phyloP scores from a whole-genome alignment of 169 alveolate genomes.

The Plasmodium vivax region DNA sequence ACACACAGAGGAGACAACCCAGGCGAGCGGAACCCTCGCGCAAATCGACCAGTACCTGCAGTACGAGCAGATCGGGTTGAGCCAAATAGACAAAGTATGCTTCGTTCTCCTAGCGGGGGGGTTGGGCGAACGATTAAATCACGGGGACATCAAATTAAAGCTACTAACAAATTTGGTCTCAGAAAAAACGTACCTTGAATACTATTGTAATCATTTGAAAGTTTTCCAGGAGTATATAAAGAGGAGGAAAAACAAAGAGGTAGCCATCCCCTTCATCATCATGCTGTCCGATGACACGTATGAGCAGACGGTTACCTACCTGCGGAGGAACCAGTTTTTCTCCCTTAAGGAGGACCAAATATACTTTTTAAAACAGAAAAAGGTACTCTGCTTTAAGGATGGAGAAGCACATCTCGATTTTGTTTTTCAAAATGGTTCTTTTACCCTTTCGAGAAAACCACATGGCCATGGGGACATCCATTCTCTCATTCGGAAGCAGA shows the following conservation, averaged over 20 bases:
- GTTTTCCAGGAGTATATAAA: constrained; percentile 85
- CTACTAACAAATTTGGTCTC: constrained; percentile 87
- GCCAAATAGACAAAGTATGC: constrained; percentile 83
- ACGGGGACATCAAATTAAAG: constrained; percentile 91
- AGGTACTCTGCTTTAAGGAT: constrained; percentile 92
- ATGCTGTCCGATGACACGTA: constrained; percentile 96
- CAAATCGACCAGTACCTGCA: constrained; percentile 78
- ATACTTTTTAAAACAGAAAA: constrained; percentile 89
- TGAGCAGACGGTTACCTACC: constrained; percentile 82
- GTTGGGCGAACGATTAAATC: constrained; percentile 93
- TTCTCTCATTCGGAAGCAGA: constrained; percentile 85
- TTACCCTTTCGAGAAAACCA: constrained; percentile 89
- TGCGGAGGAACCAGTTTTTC: constrained; percentile 86
- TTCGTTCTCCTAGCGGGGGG: constrained; percentile 96
- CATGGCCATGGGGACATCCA: constrained; percentile 96
- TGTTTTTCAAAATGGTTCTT: constrained; percentile 77
- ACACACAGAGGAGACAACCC: neutral
- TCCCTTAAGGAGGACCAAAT: constrained; percentile 85
- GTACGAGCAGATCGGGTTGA: constrained; percentile 88
- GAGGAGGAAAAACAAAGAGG: constrained; percentile 69
- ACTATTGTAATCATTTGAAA: constrained; percentile 85
- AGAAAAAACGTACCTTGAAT: constrained; percentile 84
- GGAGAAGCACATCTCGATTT: constrained; percentile 89
- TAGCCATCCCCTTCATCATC: constrained; percentile 86
- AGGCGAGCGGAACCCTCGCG: constrained; percentile 13